phyloP scores from a whole-genome alignment of 768 basidiomycete genomes.

The Trametes cingulata region DNA sequence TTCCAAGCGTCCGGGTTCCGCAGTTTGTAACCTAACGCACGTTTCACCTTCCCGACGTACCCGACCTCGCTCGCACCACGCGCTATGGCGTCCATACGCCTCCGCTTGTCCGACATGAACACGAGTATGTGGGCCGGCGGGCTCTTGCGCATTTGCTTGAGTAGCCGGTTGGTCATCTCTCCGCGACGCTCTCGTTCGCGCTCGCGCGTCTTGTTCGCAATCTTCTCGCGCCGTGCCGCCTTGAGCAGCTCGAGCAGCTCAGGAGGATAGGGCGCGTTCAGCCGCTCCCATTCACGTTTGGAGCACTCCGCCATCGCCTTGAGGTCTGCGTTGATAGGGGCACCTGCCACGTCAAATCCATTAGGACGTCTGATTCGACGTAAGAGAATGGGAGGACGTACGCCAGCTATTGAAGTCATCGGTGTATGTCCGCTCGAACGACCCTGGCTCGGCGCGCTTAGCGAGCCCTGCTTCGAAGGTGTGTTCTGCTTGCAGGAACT shows the following conservation, averaged over 20 bases:
- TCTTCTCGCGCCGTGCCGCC: constrained; percentile 58
- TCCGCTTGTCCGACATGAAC: constrained; percentile 50
- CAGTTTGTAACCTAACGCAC: constrained; percentile 52
- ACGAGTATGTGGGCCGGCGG: constrained; percentile 65
- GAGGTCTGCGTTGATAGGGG: constrained; percentile 37
- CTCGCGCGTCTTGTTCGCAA: constrained; percentile 66
- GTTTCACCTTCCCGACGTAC: constrained; percentile 69
- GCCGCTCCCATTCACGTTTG: constrained; percentile 44
- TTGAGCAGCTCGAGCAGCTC: constrained; percentile 50
- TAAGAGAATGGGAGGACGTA: constrained; percentile 32
- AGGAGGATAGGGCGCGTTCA: constrained; percentile 44
- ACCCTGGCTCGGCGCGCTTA: not conserved
- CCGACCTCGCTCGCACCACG: constrained; percentile 63
- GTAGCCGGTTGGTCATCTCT: constrained; percentile 52
- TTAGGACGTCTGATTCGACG: not conserved
- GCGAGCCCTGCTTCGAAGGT: constrained; percentile 38
- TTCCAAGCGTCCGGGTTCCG: constrained; percentile 36
- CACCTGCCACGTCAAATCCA: constrained; percentile 33
- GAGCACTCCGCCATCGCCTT: constrained; percentile 37
- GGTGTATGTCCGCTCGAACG: constrained; percentile 28
- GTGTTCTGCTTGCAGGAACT: constrained; percentile 39
- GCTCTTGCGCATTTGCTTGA: constrained; percentile 49
- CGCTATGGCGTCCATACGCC: constrained; percentile 50
- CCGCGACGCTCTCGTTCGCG: constrained; percentile 62
- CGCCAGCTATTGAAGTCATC: constrained; percentile 38